These are phyloP conservation scores for Coemansia sp. DNA, from an alignment of 192 early-diverging fungal genomes.

Conservation along the genomic window DNA sequence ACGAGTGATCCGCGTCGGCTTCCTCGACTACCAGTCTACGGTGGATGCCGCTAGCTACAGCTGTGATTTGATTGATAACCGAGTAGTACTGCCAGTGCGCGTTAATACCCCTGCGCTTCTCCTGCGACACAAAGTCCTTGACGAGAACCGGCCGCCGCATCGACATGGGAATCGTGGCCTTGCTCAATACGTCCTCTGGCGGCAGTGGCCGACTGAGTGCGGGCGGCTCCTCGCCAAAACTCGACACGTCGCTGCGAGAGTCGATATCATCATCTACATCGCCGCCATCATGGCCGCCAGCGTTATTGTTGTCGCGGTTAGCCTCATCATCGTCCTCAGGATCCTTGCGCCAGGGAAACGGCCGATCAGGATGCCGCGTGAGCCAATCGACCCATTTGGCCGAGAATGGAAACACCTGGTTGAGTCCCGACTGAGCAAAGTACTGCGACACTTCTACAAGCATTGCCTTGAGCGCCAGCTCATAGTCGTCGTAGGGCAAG, in stretches of 20 bases:
- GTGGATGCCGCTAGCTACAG: conserved; percentile 48
- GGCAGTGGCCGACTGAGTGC: conserved; percentile 49
- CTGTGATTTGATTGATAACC: conserved; percentile 55
- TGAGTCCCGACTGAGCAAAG: conserved; percentile 51
- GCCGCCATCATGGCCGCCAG: conserved; percentile 6
- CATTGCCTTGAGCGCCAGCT: conserved; percentile 47
- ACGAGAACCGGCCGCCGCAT: conserved; percentile 40
- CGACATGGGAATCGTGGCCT: conserved; percentile 56
- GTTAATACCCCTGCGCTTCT: conserved; percentile 54
- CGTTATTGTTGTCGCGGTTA: conserved; percentile 14
- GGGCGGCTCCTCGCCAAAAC: conserved; percentile 50
- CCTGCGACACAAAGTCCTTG: conserved; percentile 48
- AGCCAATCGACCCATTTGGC: conserved; percentile 56
- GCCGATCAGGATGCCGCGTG: conserved; percentile 50
- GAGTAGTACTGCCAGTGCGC: conserved; percentile 60
- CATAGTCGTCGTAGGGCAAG: conserved; percentile 33
- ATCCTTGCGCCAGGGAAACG: conserved; percentile 57
- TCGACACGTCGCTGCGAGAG: conserved; percentile 40
- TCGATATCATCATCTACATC: conserved; percentile 24
- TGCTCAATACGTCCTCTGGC: conserved; percentile 47
- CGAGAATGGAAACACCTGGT: conserved; percentile 52
- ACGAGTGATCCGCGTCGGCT: conserved; percentile 38
- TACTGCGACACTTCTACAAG: conserved; percentile 53
- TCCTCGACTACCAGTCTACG: conserved; percentile 27
- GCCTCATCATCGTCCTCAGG: conserved; percentile 35